phyloP scores from a whole-genome alignment of 2,329 filamentous ascomycete species.

The Phaeosphaeriaceae sp. region DNA sequence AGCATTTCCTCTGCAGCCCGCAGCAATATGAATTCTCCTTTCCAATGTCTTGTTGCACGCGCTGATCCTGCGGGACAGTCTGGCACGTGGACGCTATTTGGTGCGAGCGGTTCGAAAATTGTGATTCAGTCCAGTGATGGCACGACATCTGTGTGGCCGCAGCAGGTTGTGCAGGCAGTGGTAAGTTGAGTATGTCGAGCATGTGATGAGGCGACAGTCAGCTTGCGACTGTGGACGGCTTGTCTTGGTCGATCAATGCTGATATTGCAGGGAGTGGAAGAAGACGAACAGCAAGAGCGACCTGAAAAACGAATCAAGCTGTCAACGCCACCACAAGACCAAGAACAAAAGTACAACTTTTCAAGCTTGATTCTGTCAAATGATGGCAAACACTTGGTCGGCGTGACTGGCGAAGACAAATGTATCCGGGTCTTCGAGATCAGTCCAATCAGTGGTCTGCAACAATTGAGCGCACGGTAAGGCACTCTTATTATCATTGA shows the following conservation, averaged over 20 bases:
- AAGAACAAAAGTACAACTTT: slow-evolving; percentile 64
- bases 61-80: slow-evolving; percentile 16
- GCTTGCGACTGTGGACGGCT: neutral
- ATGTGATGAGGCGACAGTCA: neutral
- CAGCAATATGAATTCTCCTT: slow-evolving; percentile 46
- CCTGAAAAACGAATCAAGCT: slow-evolving; percentile 53
- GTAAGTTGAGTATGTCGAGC: slow-evolving; percentile 26
- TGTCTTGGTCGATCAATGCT: neutral
- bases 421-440: slow-evolving; percentile 82
- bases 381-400: slow-evolving; percentile 73
- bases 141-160: slow-evolving; percentile 37
- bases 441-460: slow-evolving; percentile 65
- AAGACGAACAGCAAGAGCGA: slow-evolving; percentile 40
- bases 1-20: neutral
- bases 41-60: slow-evolving; percentile 48
- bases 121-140: slow-evolving; percentile 55
- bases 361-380: slow-evolving; percentile 70
- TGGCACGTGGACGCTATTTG: slow-evolving; percentile 65
- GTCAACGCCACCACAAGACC: slow-evolving; percentile 20
- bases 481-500: neutral
- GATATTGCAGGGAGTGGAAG: slow-evolving; percentile 20
- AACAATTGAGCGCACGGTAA: slow-evolving; percentile 76
- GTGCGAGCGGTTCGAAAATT: slow-evolving; percentile 75
- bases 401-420: slow-evolving; percentile 91
- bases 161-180: slow-evolving; percentile 22